These are phyloP conservation scores for Blumeria graminis DNA, from an alignment of 2,329 filamentous ascomycete species.

Conservation along the genomic window DNA sequence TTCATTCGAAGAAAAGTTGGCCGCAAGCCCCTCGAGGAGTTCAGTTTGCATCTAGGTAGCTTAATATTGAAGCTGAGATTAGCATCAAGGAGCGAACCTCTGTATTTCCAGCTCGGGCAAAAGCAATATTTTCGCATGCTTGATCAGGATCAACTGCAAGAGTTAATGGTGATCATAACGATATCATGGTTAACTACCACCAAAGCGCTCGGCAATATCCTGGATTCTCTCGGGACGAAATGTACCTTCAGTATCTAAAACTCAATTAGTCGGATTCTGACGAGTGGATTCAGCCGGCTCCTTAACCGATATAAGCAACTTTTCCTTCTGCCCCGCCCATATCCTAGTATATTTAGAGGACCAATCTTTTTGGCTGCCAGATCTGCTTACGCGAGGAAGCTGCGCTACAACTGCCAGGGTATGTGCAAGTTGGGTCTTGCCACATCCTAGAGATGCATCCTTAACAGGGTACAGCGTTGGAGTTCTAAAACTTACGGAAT, in stretches of 20 bases:
- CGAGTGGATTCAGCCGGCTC: background rate
- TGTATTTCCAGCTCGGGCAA: constrained; percentile 38
- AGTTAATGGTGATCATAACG: constrained; percentile 3
- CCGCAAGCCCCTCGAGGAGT: constrained; percentile 33
- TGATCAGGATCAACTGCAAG: constrained; percentile 26
- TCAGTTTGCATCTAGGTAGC: constrained; percentile 26
- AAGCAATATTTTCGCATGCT: constrained; percentile 42
- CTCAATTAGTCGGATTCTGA: background rate
- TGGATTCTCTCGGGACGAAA: constrained; percentile 42
- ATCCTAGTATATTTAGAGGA: constrained; percentile 17
- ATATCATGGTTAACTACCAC: constrained; percentile 13
- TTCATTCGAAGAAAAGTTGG: constrained; percentile 35
- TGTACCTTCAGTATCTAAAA: constrained; percentile 32
- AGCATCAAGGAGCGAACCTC: constrained; percentile 17
- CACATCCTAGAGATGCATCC: constrained; percentile 21
- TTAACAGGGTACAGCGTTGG: background rate
- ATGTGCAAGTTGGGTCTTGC: constrained; percentile 45
- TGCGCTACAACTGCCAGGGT: constrained; percentile 41
- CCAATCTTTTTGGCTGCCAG: background rate
- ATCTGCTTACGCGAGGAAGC: constrained; percentile 20
- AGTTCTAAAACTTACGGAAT: constrained; percentile 19
- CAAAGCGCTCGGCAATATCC: constrained; percentile 42
- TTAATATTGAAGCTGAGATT: constrained; percentile 1
- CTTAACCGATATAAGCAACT: constrained; percentile 37
- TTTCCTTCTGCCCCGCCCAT: constrained; percentile 44